Evolutionary conservation across 2,329 filamentous ascomycete species (phyloP).

Genomic region (Penicillium frequentans): DNA sequence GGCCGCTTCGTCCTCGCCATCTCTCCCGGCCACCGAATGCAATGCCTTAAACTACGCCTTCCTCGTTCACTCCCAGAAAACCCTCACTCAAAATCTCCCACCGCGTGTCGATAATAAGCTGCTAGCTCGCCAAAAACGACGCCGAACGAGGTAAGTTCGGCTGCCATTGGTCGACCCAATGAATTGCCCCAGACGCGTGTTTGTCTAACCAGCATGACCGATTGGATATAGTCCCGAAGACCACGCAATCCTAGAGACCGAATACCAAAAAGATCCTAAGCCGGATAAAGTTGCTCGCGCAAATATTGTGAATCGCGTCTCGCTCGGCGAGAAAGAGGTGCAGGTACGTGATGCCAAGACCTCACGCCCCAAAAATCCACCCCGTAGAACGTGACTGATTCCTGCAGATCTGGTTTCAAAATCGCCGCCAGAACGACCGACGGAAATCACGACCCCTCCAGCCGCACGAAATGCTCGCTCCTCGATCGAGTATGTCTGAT

Average conservation of each 20-base stretch:
- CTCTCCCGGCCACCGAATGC: slow-evolving; percentile 33
- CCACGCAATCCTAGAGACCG: slow-evolving; percentile 81
- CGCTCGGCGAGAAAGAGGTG: slow-evolving; percentile 91
- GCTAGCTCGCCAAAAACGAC: slow-evolving; percentile 60
- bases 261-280: slow-evolving; percentile 82
- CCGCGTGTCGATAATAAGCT: slow-evolving; percentile 61
- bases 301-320: slow-evolving; percentile 79
- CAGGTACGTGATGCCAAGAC: slow-evolving; percentile 64
- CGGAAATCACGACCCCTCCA: slow-evolving; percentile 83
- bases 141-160: slow-evolving; percentile 58
- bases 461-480: slow-evolving; percentile 67
- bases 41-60: slow-evolving; percentile 52
- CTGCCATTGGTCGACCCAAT: not conserved
- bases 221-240: slow-evolving; percentile 70
- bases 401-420: slow-evolving; percentile 92
- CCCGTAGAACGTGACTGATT: slow-evolving; percentile 12
- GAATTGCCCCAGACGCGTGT: slow-evolving; percentile 12
- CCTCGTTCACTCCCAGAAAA: slow-evolving; percentile 60
- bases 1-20: slow-evolving; percentile 35
- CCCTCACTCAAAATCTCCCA: slow-evolving; percentile 56
- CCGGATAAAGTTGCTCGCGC: slow-evolving; percentile 87
- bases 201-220: slow-evolving; percentile 12
- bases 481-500: slow-evolving; percentile 29
- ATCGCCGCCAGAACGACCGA: slow-evolving; percentile 87
- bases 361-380: slow-evolving; percentile 28